Evolutionary conservation across 164 flowering plant species (phyloP), one percentile per base, ranked within the genome.

Genomic region (Umbellularia californica): DNA sequence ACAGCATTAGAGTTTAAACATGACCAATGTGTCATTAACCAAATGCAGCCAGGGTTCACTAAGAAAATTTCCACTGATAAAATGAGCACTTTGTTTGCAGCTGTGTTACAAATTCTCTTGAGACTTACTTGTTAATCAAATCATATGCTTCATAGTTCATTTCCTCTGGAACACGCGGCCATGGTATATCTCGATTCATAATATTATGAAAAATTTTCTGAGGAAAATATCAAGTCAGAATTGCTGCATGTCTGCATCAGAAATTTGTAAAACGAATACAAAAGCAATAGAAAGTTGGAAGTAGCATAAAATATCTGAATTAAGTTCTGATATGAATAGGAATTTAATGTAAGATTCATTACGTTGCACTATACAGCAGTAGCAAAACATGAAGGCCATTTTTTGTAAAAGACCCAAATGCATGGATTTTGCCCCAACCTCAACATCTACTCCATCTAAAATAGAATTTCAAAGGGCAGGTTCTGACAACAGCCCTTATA

Each of bases 171-270:
- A 90, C 79, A 67, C 75, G 84, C 24, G 99, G 98, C 99, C 98
- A 96, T 6, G 97, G 92, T 82, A 96, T 89, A 78, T 96, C 90
- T 79, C 96, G 85, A 75, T 96, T 96, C 88, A 96, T 87, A 70
- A 96, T 94, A 77, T 94, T 96, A 82, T 92, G 94, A 83, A 96
- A 96, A 74, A 96, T 88, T 88, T 85, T 82, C 99, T 96, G 97
- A 87, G 85, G 76, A 20, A 80, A 76, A 76, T 50, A 72, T 22
- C 52, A 80, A 55, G 60, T 15, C 5, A 55, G 60, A 55, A 55
- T 55, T 15, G 60, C 17, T 55, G 17, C 60, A 55, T 55, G 60
- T 55, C n/a, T 55, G n/a, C 60, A 55, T 55, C 17, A 55, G 20
- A 55, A 15, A 55, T 55, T 55, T 55, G 6, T 55, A 55, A 55